Evolutionary conservation across 148 eudicot genomes (phyloP), one percentile per base, ranked within the genome.

Genomic region (Beta vulgaris): DNA sequence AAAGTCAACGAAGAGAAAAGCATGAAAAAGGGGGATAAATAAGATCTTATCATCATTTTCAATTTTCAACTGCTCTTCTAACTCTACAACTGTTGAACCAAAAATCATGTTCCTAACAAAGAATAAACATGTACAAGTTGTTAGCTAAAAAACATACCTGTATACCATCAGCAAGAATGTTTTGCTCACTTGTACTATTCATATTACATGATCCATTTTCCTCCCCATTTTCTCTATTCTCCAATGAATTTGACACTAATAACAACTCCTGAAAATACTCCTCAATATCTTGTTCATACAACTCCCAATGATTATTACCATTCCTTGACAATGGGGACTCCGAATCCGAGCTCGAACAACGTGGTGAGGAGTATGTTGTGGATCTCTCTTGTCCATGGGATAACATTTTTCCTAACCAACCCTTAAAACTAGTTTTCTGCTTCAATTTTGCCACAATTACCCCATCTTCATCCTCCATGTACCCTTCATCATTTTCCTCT

Each of bases 381-480:
- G 84, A 74, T 32, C 70, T 84, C 37, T 48, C 83, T 51, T 66
- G 66, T 51, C 71, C 71, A 62, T 71, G 65, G 26, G 64, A 25
- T 13, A 83, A 81, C 84, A 81, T 75, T 70, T 84, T 86, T 6
- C 82, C 90, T 25, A 90, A 55, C 92, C 92, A 92, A 61, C 64
- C 86, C 62, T 53, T 86, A 19, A 90, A 80, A 80, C 76, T 84
- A 6, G 60, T 71, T 73, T 55, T 90, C 36, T 77, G 80, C 58
- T 80, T 86, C 34, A 82, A 28, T 67, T 77, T 88, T 29, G 76
- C 88, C 62, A 85, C 73, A 32, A 79, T 72, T 43, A 74, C 68
- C 53, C 92, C 91, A 73, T 81, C 83, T 43, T 85, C 92, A 73
- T 85, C 93, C 55, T 90, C 92, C 42, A 78, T 68, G 31, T 80